Conservation (phyloP, 192 early-diverging fungal genomes). For the Coemansia sp. region DNA sequence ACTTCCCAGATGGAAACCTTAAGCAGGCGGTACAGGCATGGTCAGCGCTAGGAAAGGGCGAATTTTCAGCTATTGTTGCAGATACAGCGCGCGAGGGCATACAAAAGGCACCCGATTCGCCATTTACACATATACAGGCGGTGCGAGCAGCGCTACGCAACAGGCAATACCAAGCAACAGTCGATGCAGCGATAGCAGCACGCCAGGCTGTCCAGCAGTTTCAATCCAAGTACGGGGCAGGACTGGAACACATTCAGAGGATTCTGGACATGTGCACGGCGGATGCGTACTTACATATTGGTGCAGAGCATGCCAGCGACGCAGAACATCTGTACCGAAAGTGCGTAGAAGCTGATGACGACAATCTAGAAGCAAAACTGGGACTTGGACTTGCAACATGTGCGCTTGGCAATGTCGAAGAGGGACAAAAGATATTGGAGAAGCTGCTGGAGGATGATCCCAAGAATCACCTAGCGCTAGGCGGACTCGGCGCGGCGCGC, state of each 20-base stretch:
- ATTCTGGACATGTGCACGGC: conserved; percentile 63
- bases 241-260: conserved; percentile 42
- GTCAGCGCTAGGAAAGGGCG: conserved; percentile 7
- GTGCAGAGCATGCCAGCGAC: conserved; percentile 56
- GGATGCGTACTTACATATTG: conserved; percentile 60
- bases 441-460: conserved; percentile 47
- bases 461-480: conserved; percentile 53
- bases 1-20: conserved; percentile 21
- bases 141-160: conserved; percentile 9
- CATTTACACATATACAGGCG: conserved; percentile 34
- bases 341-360: conserved; percentile 48
- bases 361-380: conserved; percentile 52
- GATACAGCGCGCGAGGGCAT: conserved; percentile 20
- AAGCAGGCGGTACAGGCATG: conserved; percentile 12
- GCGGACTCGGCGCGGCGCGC: conserved; percentile 69
- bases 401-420: conserved; percentile 55
- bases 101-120: conserved; percentile 24
- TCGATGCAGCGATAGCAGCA: conserved; percentile 20
- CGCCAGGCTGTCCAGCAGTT: conserved; percentile 16
- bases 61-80: neutral
- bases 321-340: conserved; percentile 59
- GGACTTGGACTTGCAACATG: conserved; percentile 57
- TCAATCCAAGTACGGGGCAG: conserved; percentile 4
- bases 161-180: conserved; percentile 13
- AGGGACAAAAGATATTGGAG: conserved; percentile 61